Evolutionary conservation across 768 basidiomycete species (phyloP).

Genomic region (Suillus bovinus): DNA sequence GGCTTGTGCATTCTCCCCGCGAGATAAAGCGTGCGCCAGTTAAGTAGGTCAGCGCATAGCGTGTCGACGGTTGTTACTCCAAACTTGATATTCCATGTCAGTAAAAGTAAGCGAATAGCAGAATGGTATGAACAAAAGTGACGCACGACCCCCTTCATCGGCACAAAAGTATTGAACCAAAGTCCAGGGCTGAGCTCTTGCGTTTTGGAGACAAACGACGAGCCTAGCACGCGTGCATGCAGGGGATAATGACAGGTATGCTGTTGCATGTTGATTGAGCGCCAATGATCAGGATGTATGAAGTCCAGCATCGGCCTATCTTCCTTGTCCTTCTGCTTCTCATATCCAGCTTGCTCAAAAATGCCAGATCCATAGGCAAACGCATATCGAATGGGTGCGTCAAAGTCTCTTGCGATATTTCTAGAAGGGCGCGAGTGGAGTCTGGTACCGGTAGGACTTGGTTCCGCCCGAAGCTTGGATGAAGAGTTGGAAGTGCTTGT

Average conservation of each 20-base stretch:
- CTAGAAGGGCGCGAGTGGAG: too few species aligned
- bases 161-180: too few species aligned
- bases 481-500: too few species aligned
- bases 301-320: too few species aligned
- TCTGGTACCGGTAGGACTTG: too few species aligned
- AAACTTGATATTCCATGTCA: constrained; percentile 85
- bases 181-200: constrained; percentile 81
- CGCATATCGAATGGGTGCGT: constrained; percentile 93
- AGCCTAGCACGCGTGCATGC: constrained; percentile 82
- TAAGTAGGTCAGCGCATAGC: constrained; percentile 84
- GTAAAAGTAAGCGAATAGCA: constrained; percentile 2
- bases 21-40: too few species aligned
- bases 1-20: constrained; percentile 98
- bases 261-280: constrained; percentile 93
- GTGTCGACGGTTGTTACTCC: constrained; percentile 92
- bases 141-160: too few species aligned
- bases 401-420: constrained; percentile 78
- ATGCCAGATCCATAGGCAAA: constrained; percentile 98
- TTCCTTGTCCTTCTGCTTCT: too few species aligned
- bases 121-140: background rate
- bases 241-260: constrained; percentile 90
- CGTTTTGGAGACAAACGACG: constrained; percentile 74
- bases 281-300: constrained; percentile 91
- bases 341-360: constrained; percentile 88
- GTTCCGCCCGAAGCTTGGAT: too few species aligned